Evolutionary conservation across 257 asterid genomes (phyloP), one percentile per base, ranked within the genome.

Genomic region (Nicotiana tomentosiformis): DNA sequence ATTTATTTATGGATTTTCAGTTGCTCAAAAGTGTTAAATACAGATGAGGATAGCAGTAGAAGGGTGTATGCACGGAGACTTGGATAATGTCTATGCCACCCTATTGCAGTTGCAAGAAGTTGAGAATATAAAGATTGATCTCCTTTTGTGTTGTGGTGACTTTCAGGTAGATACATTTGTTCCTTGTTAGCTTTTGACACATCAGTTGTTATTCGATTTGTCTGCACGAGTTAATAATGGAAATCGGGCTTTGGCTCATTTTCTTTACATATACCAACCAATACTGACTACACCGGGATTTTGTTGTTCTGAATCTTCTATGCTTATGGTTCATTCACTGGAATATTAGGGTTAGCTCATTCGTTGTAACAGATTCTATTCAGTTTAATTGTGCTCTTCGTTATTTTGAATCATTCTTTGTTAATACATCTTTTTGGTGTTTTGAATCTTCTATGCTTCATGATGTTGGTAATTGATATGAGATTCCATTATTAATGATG

Each of bases 31-130:
- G 64, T 23, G 26, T 15, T 8, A 26, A 51, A 72, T 89, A 26
- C 83, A 91, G 90, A 95, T 96, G 99, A 93, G 84, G 89, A 96
- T 96, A 84, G 99, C 99, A 33, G 93, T 96, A 23, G 98, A 96
- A 89, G 99, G 99, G 10, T 96, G 99, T 87, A 94, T 94, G 97
- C 99, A 94, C 74, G 99, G 99, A 81, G 99, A 96, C 66, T 84
- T 96, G 89, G 99, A 96, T 81, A 91, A 90, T 83, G 98, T 96
- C 10, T 96, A 93, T 85, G 91, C 92, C 60, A 92, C 98, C 49
- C 89, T 96, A 49, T 84, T 93, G 65, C 93, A 91, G 88, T 84
- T 94, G 85, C 97, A 96, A 88, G 90, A 94, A 84, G 92, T 89
- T 10, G 97, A 96, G 84, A 90, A 88, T 29, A 85, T 83, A 81